phyloP scores from a whole-genome alignment of 1,284 basidiomycete genomes.

The Agroathelia rolfsii region DNA sequence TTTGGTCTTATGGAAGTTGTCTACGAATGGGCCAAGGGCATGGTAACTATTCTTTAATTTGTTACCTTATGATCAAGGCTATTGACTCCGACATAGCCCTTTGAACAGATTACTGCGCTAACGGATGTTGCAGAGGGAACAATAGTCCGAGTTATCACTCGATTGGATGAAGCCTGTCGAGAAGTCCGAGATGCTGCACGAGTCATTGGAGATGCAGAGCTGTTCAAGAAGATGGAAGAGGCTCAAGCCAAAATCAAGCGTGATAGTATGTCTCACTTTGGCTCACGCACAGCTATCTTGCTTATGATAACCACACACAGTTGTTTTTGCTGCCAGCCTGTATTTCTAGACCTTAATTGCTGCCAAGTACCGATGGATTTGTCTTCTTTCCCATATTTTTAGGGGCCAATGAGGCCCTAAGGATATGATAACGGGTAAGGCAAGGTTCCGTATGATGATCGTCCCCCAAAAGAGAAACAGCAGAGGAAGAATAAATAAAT shows the following conservation, averaged over 20 bases:
- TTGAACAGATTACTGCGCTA: slow-evolving; percentile 85
- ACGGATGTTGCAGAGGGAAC: slow-evolving; percentile 97
- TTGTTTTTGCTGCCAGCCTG: slow-evolving; percentile 79
- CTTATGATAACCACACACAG: too few species aligned
- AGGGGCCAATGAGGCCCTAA: slow-evolving; percentile 13
- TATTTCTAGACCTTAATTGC: too few species aligned
- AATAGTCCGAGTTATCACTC: slow-evolving; percentile 92
- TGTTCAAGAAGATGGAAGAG: slow-evolving; percentile 98
- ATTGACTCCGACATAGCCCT: slow-evolving; percentile 53
- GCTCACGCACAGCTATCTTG: slow-evolving; percentile 8
- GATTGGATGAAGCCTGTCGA: slow-evolving; percentile 93
- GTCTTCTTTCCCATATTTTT: too few species aligned
- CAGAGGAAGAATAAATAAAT: too few species aligned
- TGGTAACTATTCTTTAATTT: slow-evolving; percentile 45
- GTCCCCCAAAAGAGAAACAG: too few species aligned
- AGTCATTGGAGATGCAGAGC: slow-evolving; percentile 90
- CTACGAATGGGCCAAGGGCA: slow-evolving; percentile 98
- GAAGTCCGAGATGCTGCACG: slow-evolving; percentile 96
- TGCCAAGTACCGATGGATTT: too few species aligned
- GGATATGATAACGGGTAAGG: slow-evolving; percentile 12
- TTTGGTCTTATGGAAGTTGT: slow-evolving; percentile 92
- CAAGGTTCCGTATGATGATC: slow-evolving; percentile 17
- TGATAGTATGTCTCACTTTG: slow-evolving; percentile 70
- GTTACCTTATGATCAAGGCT: not conserved
- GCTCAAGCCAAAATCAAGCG: slow-evolving; percentile 89